Conservation (phyloP, 139 green algal species). For the Micractinium conductrix region DNA sequence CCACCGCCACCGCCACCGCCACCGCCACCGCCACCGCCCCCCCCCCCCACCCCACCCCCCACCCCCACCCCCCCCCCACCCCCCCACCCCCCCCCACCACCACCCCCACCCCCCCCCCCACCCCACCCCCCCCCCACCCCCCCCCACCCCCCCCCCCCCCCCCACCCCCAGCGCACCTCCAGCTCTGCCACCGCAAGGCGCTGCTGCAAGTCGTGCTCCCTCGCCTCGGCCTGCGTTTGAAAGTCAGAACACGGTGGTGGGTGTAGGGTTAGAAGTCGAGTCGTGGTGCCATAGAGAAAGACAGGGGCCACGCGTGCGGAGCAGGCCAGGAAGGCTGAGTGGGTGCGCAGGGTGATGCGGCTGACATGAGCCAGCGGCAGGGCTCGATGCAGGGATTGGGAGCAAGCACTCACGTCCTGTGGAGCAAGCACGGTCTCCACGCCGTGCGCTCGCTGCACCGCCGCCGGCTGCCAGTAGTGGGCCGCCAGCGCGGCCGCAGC, state of each 20-base stretch:
- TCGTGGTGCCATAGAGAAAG: neutral
- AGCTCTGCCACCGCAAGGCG: constrained; percentile 2
- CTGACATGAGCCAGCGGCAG: too few species aligned
- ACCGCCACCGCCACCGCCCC: neutral
- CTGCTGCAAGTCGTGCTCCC: constrained; percentile 10
- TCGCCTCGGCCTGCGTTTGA: neutral
- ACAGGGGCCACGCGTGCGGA: too few species aligned
- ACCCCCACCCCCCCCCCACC: too few species aligned
- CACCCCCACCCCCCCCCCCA: too few species aligned
- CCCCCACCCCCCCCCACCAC: too few species aligned
- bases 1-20: neutral
- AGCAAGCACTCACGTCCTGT: neutral
- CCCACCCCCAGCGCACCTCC: constrained; percentile 7
- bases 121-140: too few species aligned
- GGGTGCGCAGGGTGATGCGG: too few species aligned
- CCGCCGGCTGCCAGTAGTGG: constrained; percentile 4
- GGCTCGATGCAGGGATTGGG: too few species aligned
- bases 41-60: too few species aligned
- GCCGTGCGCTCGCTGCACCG: constrained; percentile 14
- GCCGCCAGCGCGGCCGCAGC: neutral
- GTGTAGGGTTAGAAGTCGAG: neutral
- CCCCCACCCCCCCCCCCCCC: too few species aligned
- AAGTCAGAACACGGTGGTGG: neutral
- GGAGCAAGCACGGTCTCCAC: neutral
- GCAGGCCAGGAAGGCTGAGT: too few species aligned